Base-by-base conservation (phyloP, 768 basidiomycete genomes). In the Lyophyllum decastes region DNA sequence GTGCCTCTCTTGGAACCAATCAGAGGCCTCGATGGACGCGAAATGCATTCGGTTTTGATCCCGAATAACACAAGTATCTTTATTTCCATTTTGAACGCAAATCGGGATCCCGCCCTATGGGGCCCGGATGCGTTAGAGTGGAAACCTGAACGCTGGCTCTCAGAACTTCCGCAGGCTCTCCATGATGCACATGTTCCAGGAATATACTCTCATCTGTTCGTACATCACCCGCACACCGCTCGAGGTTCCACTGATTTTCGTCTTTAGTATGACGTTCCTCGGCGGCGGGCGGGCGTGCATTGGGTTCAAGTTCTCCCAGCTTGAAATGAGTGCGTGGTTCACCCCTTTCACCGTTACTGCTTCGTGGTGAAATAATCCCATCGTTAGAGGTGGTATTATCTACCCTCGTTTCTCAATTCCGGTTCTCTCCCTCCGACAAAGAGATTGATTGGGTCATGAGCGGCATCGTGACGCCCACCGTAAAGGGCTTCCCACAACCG, bases 91-190 rank as follows among this genome's bases (percentile, higher is more conserved):
- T 11, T 51, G 33, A 40, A 38, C 34, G 16, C 40, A 5, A 26
- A 33, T 12, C 25, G 19, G 34, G 72, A 75, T 33, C 55, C 66
- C 1, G 65, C 57, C 7, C 52, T 81, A 26, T 82, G 78, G 74
- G 82, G 82, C 3, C 55, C 66, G 0, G 78, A 81, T 55, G 70
- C 72, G 6, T 61, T 58, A 16, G 72, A 76, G 56, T 80, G 77
- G 69, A 73, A 72, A 27, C 79, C 78, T 0, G 73, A 74, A 54
- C 70, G 76, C 2, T 80, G 77, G 78, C 57, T 78, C 2, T 55
- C 62, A 8, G 66, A 65, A 14, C 59, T 69, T 19, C 73, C 73
- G 2, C 57, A 74, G 14, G 59, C 63, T 6, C 60, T 70, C 40
- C 24, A 47, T 5, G 57, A 66, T 4, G 66, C 66, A 4, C 58